Evolutionary conservation across 163 green algal species (phyloP), one percentile per base, ranked within the genome.

Genomic region (Scenedesmus sp.): DNA sequence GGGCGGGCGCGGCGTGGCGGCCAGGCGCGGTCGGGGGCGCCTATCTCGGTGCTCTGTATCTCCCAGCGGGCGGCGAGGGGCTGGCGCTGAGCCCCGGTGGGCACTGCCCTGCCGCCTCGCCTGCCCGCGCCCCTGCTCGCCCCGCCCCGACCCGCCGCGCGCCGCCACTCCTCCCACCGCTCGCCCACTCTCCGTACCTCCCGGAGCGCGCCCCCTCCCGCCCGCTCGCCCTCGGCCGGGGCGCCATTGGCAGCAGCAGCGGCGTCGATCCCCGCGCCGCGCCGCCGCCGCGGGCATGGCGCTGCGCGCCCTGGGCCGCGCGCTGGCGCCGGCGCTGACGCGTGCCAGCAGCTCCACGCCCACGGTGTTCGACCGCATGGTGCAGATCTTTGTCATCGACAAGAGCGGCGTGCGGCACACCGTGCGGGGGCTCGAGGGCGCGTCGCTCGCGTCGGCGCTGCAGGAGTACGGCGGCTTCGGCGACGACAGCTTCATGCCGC

Each of bases 361-460:
- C 15, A 89, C 84, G 24, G 87, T 91, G 4, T 91, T 89, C 34
- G 87, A 91, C 63, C 84, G 84, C 33, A 73, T 91, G 42, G 79
- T 91, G 13, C 80, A 82, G 58, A 33, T 91, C 17, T 89, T 83
- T 29, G 87, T 89, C 4, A 82, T 89, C 7, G 87, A 89, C 72
- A 78, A 85, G 51, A 81, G 83, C 22, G 87, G 87, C 31, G 60
- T 84, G 13, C 75, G 81, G 4, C 87, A 89, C 70, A 79, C 65
- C 0, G 80, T 91, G 9, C 45, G 77, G 17, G 82, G 78, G 36
- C 28, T 91, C 2, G 70, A 69, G 15, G 87, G 87, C 3, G 62
- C 79, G 51, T 77, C 62, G 20, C 56, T 91, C 33, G 51, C 80
- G 7, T 39, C 83, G 39, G 73, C 79, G 33, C n/a, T 81, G 48